Base-by-base conservation (phyloP, 805 yeast species). In the Barnettozyma botsteinii region DNA sequence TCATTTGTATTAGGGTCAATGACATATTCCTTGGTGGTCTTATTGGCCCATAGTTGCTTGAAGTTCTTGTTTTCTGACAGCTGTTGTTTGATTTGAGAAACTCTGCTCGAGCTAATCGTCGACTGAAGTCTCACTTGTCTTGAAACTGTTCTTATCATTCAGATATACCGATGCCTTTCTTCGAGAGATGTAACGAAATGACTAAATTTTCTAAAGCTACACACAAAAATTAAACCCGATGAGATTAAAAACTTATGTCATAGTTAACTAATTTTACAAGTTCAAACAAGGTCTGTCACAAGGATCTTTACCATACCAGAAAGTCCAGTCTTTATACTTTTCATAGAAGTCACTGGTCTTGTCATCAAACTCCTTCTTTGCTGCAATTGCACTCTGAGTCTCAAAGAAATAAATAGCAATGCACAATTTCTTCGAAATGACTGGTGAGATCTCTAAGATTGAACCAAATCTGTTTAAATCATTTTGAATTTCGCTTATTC, bases 251-350 rank as follows among this genome's bases (percentile, higher is more conserved):
- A 25, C 7, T 13, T 25, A n/a, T n/a, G n/a, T n/a, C n/a, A n/a
- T 25, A 25, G 4, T 25, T 25, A 12, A 12, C n/a, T 25, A 13
- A 25, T 28, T 11, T 19, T 29, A 40, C 17, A 40, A 12, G 15
- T 23, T 32, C 15, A 42, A 10, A 59, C 80, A 70, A 5, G 79
- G 77, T 42, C 59, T 66, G 48, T 82, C 88, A 7, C 85, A 68
- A 2, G 75, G 73, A 56, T 85, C 94, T 32, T 69, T 71, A 0
- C 82, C 85, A 48, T 75, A 85, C 77, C 79, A 72, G 2, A 80
- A 60, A 7, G 67, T 59, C 93, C 93, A 85, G 5, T 65, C 73
- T 10, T 56, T 57, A 50, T 79, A 84, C 48, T 70, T 76, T 5
- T 48, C 48, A 38, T 64, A 53, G 49, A 80, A 49, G 3, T 30